Evolutionary conservation across 495 filamentous ascomycete species (phyloP), one percentile per base, ranked within the genome.

Genomic region (Aspergillus nidulans): DNA sequence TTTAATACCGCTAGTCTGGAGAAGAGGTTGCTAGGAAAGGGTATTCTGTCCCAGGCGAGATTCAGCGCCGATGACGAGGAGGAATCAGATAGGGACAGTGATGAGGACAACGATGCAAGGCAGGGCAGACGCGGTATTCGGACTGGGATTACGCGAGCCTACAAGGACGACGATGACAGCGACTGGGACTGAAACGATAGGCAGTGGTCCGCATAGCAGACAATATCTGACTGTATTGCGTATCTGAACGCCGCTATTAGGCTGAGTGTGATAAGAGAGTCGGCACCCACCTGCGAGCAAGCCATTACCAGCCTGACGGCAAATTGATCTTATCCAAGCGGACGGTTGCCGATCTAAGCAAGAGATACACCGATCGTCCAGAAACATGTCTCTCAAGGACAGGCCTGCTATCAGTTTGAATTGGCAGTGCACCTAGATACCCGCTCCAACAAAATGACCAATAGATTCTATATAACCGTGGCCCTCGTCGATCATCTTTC

Each of bases 1-100:
- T 89, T 91, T 61, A 81, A 72, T 20, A 85, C 84, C 5, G 66
- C 68, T 28, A 81, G 82, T 49, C 64, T 92, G 56, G 88, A 91
- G 71, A 77, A 69, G 46, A 74, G 85, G 54, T 68, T 91, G 32
- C 61, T 91, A 34, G 62, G 59, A 8, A 76, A 73, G 49, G 83
- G 82, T 3, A 82, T 89, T 4, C 57, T 90, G 53, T 64, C 75
- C n/a, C 71, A 80, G 61, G 69, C 67, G 19, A 88, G 81, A 65
- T 55, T 73, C 20, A 74, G 76, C 21, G 66, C 56, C 5, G 71
- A 68, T 25, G 77, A 77, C 58, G 73, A 69, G 25, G 67, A 57
- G 53, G 70, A 52, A 39, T 54, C 67, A 52, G 64, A 69, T 49
- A 60, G 58, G 32, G 66, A 64, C 25, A 49, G 66, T 69, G 64